Conservation (phyloP, 2,329 filamentous ascomycete species). For the Sporothrix schenckii region DNA sequence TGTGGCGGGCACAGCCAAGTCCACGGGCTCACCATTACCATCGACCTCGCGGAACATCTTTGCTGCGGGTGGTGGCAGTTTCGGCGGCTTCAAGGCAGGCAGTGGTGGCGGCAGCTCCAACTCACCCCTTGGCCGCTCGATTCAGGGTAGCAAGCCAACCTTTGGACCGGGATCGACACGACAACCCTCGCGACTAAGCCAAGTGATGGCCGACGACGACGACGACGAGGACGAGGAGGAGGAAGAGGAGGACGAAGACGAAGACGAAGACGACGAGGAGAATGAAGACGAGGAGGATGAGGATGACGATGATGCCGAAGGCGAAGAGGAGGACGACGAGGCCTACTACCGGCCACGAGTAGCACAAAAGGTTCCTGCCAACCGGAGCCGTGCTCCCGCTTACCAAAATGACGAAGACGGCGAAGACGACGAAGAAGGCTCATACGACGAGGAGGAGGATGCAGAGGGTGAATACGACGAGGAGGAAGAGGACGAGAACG, state of each 20-base stretch:
- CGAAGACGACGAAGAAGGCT: conserved; percentile 50
- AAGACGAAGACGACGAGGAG: conserved; percentile 44
- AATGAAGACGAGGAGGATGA: conserved; percentile 6
- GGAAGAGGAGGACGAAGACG: conserved; percentile 43
- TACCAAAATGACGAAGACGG: conserved; percentile 28
- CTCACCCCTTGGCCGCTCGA: conserved; percentile 54
- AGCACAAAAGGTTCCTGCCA: background rate
- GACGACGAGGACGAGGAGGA: conserved; percentile 48
- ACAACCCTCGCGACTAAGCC: conserved; percentile 58
- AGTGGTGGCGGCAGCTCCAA: conserved; percentile 38
- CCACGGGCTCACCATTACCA: conserved; percentile 9
- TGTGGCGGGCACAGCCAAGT: conserved; percentile 34
- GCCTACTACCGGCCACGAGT: conserved; percentile 17
- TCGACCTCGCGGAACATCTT: conserved; percentile 32
- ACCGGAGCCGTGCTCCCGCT: conserved; percentile 44
- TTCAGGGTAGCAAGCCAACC: conserved; percentile 40
- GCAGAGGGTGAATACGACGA: conserved; percentile 45
- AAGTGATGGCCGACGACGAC: conserved; percentile 46
- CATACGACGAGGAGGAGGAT: conserved; percentile 48
- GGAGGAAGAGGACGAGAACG: conserved; percentile 38
- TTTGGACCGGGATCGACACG: conserved; percentile 28
- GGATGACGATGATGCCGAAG: conserved; percentile 29
- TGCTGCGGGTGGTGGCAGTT: background rate
- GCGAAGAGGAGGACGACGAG: conserved; percentile 28
- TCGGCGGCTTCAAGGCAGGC: conserved; percentile 23